Evolutionary conservation across 257 asterid genomes (phyloP).

Genomic region (Gynochthodes officinalis): DNA sequence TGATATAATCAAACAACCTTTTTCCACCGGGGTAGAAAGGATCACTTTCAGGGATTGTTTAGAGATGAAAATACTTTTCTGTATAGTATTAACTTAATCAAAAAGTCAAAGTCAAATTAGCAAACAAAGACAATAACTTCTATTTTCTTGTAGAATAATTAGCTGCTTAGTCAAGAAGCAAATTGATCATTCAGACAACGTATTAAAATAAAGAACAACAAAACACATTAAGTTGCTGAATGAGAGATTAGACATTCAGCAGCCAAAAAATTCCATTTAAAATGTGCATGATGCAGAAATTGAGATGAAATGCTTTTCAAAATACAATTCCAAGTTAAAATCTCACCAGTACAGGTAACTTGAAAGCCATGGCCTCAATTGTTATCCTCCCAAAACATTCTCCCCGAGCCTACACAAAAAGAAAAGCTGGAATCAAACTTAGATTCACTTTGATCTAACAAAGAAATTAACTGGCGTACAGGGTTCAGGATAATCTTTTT

Average conservation of each 20-base stretch:
- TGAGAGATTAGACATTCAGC: background rate
- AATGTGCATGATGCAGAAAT: background rate
- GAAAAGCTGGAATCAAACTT: background rate
- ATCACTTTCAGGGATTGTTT: background rate
- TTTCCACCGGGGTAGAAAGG: background rate
- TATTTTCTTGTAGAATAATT: background rate
- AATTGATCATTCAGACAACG: background rate
- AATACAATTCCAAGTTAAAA: background rate
- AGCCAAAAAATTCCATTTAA: background rate
- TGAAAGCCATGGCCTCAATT: conserved; percentile 99
- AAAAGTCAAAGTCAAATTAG: background rate
- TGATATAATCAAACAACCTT: background rate
- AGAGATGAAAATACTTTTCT: background rate
- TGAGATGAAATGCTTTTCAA: background rate
- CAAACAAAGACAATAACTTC: too few relatives aligned
- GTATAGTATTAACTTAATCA: background rate
- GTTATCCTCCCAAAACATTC: conserved; percentile 99
- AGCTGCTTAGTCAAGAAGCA: background rate
- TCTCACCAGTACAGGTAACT: conserved; percentile 90
- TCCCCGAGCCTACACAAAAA: conserved; percentile 69
- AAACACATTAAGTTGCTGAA: background rate
- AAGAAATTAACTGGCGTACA: background rate
- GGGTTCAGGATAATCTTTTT: background rate
- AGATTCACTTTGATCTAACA: background rate
- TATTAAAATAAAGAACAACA: background rate